Conservation (phyloP, 441 rosid genomes). For the Capsella rubella region DNA sequence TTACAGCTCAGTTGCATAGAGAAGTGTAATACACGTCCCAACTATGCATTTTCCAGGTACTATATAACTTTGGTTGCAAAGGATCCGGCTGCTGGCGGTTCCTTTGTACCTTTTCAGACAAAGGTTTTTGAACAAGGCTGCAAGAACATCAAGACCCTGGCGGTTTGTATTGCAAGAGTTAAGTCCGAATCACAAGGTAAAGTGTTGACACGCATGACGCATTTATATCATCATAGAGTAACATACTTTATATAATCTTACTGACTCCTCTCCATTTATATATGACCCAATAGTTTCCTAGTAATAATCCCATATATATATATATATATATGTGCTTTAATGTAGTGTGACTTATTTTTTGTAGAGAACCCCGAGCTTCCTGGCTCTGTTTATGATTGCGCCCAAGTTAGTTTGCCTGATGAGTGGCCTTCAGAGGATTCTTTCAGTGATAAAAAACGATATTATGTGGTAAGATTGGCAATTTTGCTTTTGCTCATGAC, state of each 20-base stretch:
- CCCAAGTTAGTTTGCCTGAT: not conserved
- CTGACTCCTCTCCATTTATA: no score
- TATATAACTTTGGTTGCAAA: not conserved
- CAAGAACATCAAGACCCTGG: not conserved
- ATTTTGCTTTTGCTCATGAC: not conserved
- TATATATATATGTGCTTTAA: not conserved
- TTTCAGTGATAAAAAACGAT: not conserved
- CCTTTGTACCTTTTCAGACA: not conserved
- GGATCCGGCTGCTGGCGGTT: slow-evolving; percentile 9
- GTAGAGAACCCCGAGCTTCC: not conserved
- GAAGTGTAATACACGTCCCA: not conserved
- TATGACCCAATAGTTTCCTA: no score
- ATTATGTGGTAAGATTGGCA: not conserved
- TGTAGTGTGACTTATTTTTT: not conserved
- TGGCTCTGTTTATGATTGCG: not conserved
- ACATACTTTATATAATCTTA: no score
- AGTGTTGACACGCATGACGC: no score
- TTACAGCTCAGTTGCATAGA: not conserved
- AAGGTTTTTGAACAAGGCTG: not conserved
- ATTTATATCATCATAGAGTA: no score
- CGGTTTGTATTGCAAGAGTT: not conserved
- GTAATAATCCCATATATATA: no score
- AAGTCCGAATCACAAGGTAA: not conserved
- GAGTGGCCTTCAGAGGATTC: slow-evolving; percentile 14
- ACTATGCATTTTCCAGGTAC: fast-evolving